Evolutionary conservation across 331 rosid genomes (phyloP).

Genomic region (Spiraea crenata): DNA sequence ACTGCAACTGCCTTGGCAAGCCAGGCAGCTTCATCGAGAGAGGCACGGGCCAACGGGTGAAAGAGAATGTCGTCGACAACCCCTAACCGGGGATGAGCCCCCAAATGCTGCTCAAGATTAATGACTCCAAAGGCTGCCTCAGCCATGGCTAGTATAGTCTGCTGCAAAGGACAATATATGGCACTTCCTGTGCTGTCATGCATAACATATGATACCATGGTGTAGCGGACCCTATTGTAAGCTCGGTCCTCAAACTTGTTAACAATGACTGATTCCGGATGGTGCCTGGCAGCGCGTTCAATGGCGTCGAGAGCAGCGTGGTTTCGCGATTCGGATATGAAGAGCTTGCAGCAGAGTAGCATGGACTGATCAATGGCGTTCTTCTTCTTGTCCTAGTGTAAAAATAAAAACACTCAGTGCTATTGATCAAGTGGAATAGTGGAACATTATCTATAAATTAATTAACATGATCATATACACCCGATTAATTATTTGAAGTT

Average conservation of each 20-base stretch:
- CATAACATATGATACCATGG: conserved; percentile 61
- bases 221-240: conserved; percentile 64
- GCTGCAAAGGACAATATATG: conserved; percentile 74
- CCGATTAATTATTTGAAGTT: too few species aligned
- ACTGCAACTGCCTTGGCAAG: conserved; percentile 67
- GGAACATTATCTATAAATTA: too few species aligned
- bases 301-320: conserved; percentile 48
- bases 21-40: conserved; percentile 75
- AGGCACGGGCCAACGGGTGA: conserved; percentile 69
- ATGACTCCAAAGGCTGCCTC: conserved; percentile 66
- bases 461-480: neutral
- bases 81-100: conserved; percentile 81
- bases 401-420: neutral
- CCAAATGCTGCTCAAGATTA: conserved; percentile 62
- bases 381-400: conserved; percentile 58
- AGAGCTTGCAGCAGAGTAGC: conserved; percentile 71
- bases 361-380: conserved; percentile 47
- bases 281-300: conserved; percentile 54
- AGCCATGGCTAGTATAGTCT: conserved; percentile 60
- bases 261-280: conserved; percentile 56
- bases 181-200: conserved; percentile 60
- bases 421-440: too few species aligned
- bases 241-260: conserved; percentile 59
- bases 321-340: conserved; percentile 64
- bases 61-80: conserved; percentile 79